Evolutionary conservation across 2,329 filamentous ascomycete species (phyloP), one percentile per base, ranked within the genome.

Genomic region (Thermoascus crustaceus): DNA sequence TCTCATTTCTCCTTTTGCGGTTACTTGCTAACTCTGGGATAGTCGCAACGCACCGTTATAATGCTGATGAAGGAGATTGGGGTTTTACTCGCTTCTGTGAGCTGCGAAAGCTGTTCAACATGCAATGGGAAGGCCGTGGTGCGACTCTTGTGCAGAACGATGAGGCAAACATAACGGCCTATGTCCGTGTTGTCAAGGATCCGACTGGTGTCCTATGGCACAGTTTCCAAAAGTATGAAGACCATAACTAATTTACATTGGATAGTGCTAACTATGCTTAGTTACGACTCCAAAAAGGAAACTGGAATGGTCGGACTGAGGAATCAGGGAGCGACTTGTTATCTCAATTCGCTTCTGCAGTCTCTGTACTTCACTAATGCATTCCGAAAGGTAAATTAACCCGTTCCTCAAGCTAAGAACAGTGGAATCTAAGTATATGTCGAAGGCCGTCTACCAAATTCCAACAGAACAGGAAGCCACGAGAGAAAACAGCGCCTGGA

Each of bases 221-320:
- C 41, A 67, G 54, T 39, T 64, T 65, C 46, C 57, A 63, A 40
- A 63, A 65, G 61, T 65, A 48, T 39, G 57, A 42, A 34, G 4
- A 6, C 9, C 30, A 3, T 9, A 17, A 7, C 14, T 24, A 18
- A n/a, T 13, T 25, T 14, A 16, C 8, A 5, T 32, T 10, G 22
- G 62, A 64, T 47, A 64, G 63, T 11, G 47, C 71, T 37, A 67
- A 69, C 53, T 61, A 64, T 42, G 67, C 37, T 39, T 32, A 72
- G 69, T 64, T 98, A 98, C 59, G 88, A 98, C 58, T 96, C 91
- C n/a, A 98, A 96, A 67, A 94, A 91, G 58, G 88, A 95, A 64
- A 98, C 91, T 0, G 91, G 91, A 38, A 96, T 88, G 68, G 91
- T 98, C 26, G 91, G 91, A 2, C 69, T 98, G 35, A 91, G 91